Evolutionary conservation across 305 asterid species (phyloP), one percentile per base, ranked within the genome.

Genomic region (Stenogyne calaminthoides): DNA sequence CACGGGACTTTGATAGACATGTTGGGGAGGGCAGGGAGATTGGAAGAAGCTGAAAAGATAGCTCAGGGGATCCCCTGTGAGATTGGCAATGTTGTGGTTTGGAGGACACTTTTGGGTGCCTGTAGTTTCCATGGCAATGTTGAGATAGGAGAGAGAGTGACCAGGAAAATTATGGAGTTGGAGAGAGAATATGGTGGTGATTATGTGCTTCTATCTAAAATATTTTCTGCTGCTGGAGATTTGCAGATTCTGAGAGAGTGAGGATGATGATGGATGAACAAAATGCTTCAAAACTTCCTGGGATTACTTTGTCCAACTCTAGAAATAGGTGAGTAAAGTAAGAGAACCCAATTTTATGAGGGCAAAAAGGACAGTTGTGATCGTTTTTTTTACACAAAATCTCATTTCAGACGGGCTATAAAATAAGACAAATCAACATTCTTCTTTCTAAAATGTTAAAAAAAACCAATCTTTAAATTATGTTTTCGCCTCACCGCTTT

Each of bases 61-160:
- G 93, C 95, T 4, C 51, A 79, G 47, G 73, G 75, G 64, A 74
- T 86, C 49, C 92, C 93, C 19, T 60, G 14, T 72, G 84, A 77
- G 1, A 77, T 62, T 56, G 81, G 77, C 40, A 85, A 80, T 68
- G 91, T 81, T 54, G 89, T 89, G 78, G 66, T 88, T n/a, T 93
- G 96, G 98, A 88, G 98, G 87, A 91, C 93, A 5, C 84, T 93
- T 36, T 81, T 93, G 73, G 98, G 95, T 5, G 91, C 96, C 55
- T 93, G 97, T 79, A 87, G 91, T 58, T 83, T 85, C 63, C 93
- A 91, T 76, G 95, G 91, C 4, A 80, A 93, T 65, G 88, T 87
- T 20, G 88, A 85, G 82, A 76, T 82, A 71, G 98, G 96, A 0
- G 91, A 89, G 86, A 82, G 91, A 71, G 88, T 89, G 25, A 82